Evolutionary conservation across 352 stramenopile genomes (phyloP).

Genomic region (Globisporangium parvum): DNA sequence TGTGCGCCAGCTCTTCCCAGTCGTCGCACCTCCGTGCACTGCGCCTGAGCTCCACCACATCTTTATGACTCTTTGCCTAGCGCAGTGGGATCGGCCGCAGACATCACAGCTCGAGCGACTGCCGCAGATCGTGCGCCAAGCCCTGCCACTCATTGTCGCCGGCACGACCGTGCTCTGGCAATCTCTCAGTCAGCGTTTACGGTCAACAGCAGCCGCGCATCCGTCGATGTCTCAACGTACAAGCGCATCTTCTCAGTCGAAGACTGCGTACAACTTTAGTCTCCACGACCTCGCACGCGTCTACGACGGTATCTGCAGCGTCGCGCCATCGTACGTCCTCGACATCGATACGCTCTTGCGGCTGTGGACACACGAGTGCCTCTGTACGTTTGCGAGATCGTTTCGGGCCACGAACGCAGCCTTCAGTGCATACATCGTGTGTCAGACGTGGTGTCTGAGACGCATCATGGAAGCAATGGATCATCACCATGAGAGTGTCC

Average conservation of each 20-base stretch:
- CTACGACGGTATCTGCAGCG: constrained; percentile 40
- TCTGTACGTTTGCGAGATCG: constrained; percentile 27
- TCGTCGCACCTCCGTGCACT: constrained; percentile 18
- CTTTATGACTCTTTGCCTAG: constrained; percentile 17
- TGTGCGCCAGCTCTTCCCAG: constrained; percentile 24
- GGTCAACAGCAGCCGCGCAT: neutral
- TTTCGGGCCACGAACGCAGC: neutral
- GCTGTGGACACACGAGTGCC: constrained; percentile 47
- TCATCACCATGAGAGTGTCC: neutral
- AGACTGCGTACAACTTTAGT: constrained; percentile 20
- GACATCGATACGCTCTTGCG: constrained; percentile 37
- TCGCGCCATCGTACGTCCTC: constrained; percentile 24
- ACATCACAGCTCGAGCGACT: constrained; percentile 8
- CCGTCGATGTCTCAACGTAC: neutral
- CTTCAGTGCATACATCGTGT: constrained; percentile 1
- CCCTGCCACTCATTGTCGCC: constrained; percentile 25
- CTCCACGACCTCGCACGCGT: constrained; percentile 45
- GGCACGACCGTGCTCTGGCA: constrained; percentile 53
- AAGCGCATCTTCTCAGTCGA: neutral
- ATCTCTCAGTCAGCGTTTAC: constrained; percentile 14
- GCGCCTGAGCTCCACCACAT: constrained; percentile 28
- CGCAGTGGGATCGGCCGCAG: constrained; percentile 9
- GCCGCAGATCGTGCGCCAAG: constrained; percentile 12
- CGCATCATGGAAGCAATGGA: constrained; percentile 21
- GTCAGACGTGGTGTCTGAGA: constrained; percentile 16